Evolutionary conservation across 2,329 filamentous ascomycete genomes (phyloP).

Genomic region (Dissoconium aciculare): DNA sequence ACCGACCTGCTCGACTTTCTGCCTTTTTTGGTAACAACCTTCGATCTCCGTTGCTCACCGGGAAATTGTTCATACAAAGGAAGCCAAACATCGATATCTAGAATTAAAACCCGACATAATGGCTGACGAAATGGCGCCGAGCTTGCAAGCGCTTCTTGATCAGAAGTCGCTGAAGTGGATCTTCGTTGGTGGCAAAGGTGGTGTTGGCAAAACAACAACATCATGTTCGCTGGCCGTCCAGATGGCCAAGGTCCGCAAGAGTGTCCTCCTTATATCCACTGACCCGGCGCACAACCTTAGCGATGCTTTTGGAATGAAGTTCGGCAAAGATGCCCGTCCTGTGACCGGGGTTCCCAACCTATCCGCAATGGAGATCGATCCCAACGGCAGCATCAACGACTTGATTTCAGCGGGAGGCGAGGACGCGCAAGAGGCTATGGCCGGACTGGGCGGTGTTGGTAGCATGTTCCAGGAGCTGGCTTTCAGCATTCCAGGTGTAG

Average conservation of each 20-base stretch:
- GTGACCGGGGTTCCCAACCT: constrained; percentile 86
- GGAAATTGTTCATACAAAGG: too few species aligned
- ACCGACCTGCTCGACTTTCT: too few species aligned
- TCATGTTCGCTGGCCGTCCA: constrained; percentile 97
- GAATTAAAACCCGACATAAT: constrained; percentile 18
- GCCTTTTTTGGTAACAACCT: too few species aligned
- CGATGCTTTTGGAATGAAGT: constrained; percentile 97
- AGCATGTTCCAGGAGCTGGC: constrained; percentile 98
- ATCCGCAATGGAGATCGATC: constrained; percentile 98
- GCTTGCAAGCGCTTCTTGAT: constrained; percentile 85
- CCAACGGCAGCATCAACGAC: constrained; percentile 95
- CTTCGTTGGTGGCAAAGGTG: constrained; percentile 96
- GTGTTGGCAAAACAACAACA: constrained; percentile 98
- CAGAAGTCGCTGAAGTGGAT: constrained; percentile 96
- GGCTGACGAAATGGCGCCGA: constrained; percentile 67
- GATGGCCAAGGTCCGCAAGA: constrained; percentile 85
- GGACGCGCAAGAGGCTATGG: constrained; percentile 53
- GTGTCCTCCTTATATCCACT: constrained; percentile 92
- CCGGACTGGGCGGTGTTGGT: constrained; percentile 55
- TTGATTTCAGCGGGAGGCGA: constrained; percentile 68
- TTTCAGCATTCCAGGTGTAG: constrained; percentile 93
- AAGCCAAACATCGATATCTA: too few species aligned
- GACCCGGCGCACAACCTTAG: constrained; percentile 96
- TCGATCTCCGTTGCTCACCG: too few species aligned
- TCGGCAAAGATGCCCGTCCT: constrained; percentile 91